These are phyloP conservation scores for Penicillium sp. DNA, from an alignment of 2,329 filamentous ascomycete species.

Conservation along the genomic window DNA sequence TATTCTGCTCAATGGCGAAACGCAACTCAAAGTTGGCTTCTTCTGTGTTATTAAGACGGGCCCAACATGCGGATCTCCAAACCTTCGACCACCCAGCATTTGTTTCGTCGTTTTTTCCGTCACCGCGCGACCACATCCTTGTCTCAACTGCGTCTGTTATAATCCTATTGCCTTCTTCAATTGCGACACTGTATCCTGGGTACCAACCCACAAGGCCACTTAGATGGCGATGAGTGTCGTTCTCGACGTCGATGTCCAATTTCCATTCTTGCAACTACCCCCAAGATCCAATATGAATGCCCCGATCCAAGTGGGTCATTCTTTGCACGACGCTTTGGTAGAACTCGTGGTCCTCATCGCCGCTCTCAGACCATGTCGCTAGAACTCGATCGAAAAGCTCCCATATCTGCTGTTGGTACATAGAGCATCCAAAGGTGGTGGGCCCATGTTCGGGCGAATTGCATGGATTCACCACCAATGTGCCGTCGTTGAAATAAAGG, in stretches of 20 bases:
- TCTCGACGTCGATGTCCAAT: slow-evolving; percentile 41
- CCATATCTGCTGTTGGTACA: slow-evolving; percentile 31
- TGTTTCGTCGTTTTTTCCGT: slow-evolving; percentile 40
- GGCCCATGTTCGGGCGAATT: slow-evolving; percentile 59
- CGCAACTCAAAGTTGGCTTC: slow-evolving; percentile 33
- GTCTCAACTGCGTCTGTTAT: slow-evolving; percentile 49
- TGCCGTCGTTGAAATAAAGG: slow-evolving; percentile 50
- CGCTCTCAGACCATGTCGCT: slow-evolving; percentile 30
- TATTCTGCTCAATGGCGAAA: slow-evolving; percentile 9
- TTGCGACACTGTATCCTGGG: slow-evolving; percentile 53
- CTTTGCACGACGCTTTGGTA: slow-evolving; percentile 1
- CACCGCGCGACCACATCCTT: slow-evolving; percentile 49
- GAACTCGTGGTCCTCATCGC: slow-evolving; percentile 28
- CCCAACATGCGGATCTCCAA: slow-evolving; percentile 59
- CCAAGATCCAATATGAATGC: slow-evolving; percentile 43
- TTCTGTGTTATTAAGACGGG: slow-evolving; percentile 53
- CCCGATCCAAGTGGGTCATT: slow-evolving; percentile 17
- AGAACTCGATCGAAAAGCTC: slow-evolving; percentile 45
- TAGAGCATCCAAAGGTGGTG: slow-evolving; percentile 34
- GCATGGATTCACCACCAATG: slow-evolving; percentile 58
- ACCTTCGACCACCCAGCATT: slow-evolving; percentile 61
- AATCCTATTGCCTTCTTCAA: slow-evolving; percentile 43
- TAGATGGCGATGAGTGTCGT: slow-evolving; percentile 54
- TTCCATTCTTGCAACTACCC: slow-evolving; percentile 55
- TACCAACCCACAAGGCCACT: slow-evolving; percentile 59